Evolutionary conservation across 108 stramenopile genomes (phyloP), one percentile per base, ranked within the genome.

Genomic region (Conticribra weissflogii): DNA sequence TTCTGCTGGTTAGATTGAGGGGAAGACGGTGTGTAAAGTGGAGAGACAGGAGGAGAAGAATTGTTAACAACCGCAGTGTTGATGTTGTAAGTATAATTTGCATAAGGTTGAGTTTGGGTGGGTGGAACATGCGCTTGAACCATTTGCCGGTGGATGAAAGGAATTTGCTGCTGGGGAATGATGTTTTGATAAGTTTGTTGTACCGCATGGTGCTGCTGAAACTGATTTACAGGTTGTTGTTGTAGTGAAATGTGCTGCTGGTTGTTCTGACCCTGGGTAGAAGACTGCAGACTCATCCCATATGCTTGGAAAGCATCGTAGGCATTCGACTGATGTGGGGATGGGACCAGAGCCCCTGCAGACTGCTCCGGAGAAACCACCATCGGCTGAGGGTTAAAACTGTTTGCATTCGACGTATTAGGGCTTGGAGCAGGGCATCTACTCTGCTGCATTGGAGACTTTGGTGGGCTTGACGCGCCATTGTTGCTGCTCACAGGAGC

Each of bases 1-100:
- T 60, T 33, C 31, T 32, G 55, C 22, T 31, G 8, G 31, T 23
- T 30, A 29, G 33, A 19, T 57, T 29, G 58, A 22, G 65, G 66
- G 55, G 74, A 67, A n/a, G 66, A 34, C 2, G 66, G 44, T 47
- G 65, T 30, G 50, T 59, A 71, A 12, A 71, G 36, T n/a, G 71
- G 71, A 30, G 71, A 71, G 33, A 71, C 33, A 17, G 71, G 71
- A 8, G 71, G 71, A 14, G 71, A 71, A 17, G 62, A n/a, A 3
- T 48, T 0, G 14, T 32, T 12, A 41, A 41, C 8, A 9, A 12
- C 36, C 5, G 36, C 5, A 41, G 5, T 12, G 36, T 41, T 41
- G 36, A 5, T 60, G 1, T 24, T 33, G 50, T 32, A 3, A 30
- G 49, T 9, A 8, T 33, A 7, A 27, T 21, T 9, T 50, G 68